phyloP scores from a whole-genome alignment of 345 rosid genomes.

The Mallotus nudiflorus region DNA sequence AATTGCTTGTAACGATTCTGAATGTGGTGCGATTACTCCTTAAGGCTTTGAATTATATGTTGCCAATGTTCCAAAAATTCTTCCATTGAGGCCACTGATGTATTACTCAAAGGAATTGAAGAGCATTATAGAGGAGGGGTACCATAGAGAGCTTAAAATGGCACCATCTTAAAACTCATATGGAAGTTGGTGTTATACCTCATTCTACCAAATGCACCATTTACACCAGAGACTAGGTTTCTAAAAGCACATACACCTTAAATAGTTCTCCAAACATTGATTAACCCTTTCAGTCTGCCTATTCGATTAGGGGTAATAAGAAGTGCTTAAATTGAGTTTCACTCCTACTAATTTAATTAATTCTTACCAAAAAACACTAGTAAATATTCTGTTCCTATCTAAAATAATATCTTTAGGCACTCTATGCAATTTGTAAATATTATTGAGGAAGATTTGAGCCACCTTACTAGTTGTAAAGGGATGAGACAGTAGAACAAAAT shows the following conservation, averaged over 20 bases:
- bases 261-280: too few relatives aligned
- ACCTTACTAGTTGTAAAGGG: neutral
- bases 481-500: neutral
- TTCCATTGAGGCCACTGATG: too few relatives aligned
- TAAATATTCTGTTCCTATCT: neutral
- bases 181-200: neutral
- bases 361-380: neutral
- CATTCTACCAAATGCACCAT: neutral
- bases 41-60: too few relatives aligned
- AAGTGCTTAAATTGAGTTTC: too few relatives aligned
- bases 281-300: too few relatives aligned
- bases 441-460: neutral
- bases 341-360: neutral
- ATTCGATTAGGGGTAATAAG: too few relatives aligned
- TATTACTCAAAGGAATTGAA: too few relatives aligned
- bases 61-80: too few relatives aligned
- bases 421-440: neutral
- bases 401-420: neutral
- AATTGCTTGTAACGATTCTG: too few relatives aligned
- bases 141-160: neutral
- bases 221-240: neutral
- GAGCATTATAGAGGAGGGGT: too few relatives aligned
- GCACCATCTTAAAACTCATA: neutral
- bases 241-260: neutral
- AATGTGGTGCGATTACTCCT: too few relatives aligned